Evolutionary conservation across 169 alveolate species (phyloP).

Genomic region (Plasmodium gallinaceum): DNA sequence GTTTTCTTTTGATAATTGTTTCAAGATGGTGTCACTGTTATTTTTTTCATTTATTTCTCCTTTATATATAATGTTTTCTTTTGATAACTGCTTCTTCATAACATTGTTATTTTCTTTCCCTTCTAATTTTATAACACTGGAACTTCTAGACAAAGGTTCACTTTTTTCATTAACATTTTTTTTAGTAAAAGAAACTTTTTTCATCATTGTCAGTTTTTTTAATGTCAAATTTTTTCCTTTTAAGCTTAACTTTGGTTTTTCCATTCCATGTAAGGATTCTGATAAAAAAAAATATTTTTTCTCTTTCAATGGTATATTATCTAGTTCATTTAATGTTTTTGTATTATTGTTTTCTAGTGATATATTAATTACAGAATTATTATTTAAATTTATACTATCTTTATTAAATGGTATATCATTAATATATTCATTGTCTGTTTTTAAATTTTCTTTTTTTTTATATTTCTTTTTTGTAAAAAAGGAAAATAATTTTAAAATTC

Average conservation of each 20-base stretch:
- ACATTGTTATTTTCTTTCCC: conserved; percentile 4
- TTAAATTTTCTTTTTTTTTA: conserved; percentile 21
- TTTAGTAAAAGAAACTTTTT: conserved; percentile 20
- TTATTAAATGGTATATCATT: not conserved
- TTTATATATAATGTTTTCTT: not conserved
- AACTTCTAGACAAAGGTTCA: too few species aligned
- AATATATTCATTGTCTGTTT: not conserved
- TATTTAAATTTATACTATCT: not conserved
- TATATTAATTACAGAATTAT: not conserved
- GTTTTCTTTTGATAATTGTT: conserved; percentile 2
- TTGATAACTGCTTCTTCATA: conserved; percentile 6
- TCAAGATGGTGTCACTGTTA: conserved; percentile 8
- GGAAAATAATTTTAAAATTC: conserved; percentile 27
- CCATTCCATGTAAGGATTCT: conserved; percentile 61
- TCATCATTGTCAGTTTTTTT: conserved; percentile 25
- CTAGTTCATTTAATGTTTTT: not conserved
- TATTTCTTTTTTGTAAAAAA: conserved; percentile 40
- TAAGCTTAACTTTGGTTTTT: conserved; percentile 33
- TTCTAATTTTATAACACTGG: not conserved
- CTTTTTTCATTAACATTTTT: conserved; percentile 22
- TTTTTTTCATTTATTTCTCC: not conserved
- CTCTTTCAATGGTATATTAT: conserved; percentile 12
- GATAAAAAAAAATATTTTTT: conserved; percentile 14
- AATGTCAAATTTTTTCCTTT: conserved; percentile 37
- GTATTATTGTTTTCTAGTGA: not conserved